Conservation (phyloP, 2,329 filamentous ascomycete species). For the Beauveria scarabaeidicola region DNA sequence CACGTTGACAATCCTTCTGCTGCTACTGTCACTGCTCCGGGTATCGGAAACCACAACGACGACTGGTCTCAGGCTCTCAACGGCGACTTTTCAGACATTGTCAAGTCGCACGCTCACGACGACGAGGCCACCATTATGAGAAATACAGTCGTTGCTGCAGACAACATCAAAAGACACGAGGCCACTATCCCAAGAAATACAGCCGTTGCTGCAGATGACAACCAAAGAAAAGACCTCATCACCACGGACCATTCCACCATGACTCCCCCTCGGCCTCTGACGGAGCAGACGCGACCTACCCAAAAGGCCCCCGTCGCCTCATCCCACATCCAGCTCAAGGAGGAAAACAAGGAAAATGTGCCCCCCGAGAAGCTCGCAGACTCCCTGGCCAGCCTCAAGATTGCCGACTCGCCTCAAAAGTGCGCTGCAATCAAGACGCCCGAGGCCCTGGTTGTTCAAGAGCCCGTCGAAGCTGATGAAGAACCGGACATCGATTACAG, state of each 20-base stretch:
- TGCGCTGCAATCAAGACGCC: not conserved
- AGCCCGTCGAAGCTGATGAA: not conserved
- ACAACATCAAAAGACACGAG: not conserved
- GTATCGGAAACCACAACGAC: not conserved
- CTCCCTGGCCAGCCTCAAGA: not conserved
- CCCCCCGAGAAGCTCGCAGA: not conserved
- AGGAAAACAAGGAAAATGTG: conserved; percentile 11
- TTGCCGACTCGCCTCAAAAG: conserved; percentile 1
- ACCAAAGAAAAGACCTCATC: not conserved
- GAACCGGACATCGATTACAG: not conserved
- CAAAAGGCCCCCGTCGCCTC: conserved; percentile 17
- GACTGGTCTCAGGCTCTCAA: not conserved
- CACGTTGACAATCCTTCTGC: not conserved
- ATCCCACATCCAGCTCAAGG: not conserved
- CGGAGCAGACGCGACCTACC: conserved; percentile 34
- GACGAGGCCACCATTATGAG: not conserved
- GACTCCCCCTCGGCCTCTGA: not conserved
- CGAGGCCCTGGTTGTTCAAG: not conserved
- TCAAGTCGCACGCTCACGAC: conserved; percentile 1
- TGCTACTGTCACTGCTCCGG: not conserved
- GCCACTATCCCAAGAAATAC: not conserved
- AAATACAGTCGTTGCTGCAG: not conserved
- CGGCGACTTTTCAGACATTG: conserved; percentile 5
- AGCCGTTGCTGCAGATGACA: not conserved
- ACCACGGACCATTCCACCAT: not conserved